phyloP scores from a whole-genome alignment of 305 asterid genomes.

The Salvia sclarea region DNA sequence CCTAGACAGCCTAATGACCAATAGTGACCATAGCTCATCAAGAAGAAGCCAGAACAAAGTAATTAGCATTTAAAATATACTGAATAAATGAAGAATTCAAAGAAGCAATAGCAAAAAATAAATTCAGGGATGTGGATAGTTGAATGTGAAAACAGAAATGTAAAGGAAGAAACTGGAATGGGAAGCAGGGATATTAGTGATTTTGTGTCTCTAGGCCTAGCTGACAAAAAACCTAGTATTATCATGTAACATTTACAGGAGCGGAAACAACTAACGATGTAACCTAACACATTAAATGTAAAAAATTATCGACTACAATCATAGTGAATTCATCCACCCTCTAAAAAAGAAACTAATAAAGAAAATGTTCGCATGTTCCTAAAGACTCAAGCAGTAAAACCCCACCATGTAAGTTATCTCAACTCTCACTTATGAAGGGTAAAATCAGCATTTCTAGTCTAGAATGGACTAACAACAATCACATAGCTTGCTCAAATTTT shows the following conservation, averaged over 20 bases:
- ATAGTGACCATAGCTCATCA: background rate
- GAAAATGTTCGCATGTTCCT: background rate
- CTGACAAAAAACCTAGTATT: background rate
- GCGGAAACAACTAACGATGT: background rate
- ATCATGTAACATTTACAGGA: background rate
- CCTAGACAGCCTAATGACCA: background rate
- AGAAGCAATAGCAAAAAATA: background rate
- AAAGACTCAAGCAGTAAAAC: background rate
- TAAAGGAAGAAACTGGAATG: background rate
- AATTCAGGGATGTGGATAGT: background rate
- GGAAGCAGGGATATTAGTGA: background rate
- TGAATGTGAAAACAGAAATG: background rate
- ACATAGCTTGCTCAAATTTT: background rate
- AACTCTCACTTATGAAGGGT: background rate
- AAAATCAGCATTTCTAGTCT: background rate
- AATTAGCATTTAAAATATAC: background rate
- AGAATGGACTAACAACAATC: background rate
- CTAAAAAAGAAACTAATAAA: background rate
- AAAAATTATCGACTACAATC: background rate
- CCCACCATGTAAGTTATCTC: background rate
- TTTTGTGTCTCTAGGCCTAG: background rate
- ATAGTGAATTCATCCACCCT: background rate
- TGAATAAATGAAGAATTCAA: background rate
- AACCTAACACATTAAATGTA: background rate
- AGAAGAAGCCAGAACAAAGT: constrained; percentile 10